Percentiles rank a stretch among this genome's conserved stretches.
Conservation (phyloP, 306 rosid species). For the Cyamopsis tetragonoloba region DNA sequence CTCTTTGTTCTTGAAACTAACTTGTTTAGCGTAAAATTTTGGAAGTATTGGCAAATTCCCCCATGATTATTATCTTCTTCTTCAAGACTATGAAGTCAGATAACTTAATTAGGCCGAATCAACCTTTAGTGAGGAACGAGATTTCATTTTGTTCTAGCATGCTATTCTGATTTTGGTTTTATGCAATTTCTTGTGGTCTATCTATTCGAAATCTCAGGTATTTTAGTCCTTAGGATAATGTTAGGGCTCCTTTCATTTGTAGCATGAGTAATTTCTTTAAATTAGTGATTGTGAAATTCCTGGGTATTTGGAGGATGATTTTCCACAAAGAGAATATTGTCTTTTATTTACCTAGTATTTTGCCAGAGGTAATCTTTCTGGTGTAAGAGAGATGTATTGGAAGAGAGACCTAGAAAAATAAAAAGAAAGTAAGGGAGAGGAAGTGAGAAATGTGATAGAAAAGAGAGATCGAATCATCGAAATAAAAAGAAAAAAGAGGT, state of each 20-base stretch:
- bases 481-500: no score
- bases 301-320: neutral
- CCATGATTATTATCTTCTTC: neutral
- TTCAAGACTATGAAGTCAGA: neutral
- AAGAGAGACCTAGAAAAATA: no score
- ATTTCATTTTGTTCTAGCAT: neutral
- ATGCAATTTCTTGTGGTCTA: neutral
- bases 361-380: no score
- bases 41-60: neutral
- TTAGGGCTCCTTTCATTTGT: neutral
- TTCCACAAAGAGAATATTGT: neutral
- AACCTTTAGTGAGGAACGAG: neutral
- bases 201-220: neutral
- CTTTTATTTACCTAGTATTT: neutral
- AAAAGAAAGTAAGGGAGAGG: no score
- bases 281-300: neutral
- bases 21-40: slow-evolving; percentile 17
- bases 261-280: neutral
- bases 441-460: no score
- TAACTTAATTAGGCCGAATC: neutral
- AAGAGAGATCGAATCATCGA: no score
- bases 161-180: neutral
- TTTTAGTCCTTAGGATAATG: neutral
- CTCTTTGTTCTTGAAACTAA: slow-evolving; percentile 8
- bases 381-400: no score